Evolutionary conservation across 2,329 filamentous ascomycete species (phyloP).

Genomic region (Pyricularia grisea): DNA sequence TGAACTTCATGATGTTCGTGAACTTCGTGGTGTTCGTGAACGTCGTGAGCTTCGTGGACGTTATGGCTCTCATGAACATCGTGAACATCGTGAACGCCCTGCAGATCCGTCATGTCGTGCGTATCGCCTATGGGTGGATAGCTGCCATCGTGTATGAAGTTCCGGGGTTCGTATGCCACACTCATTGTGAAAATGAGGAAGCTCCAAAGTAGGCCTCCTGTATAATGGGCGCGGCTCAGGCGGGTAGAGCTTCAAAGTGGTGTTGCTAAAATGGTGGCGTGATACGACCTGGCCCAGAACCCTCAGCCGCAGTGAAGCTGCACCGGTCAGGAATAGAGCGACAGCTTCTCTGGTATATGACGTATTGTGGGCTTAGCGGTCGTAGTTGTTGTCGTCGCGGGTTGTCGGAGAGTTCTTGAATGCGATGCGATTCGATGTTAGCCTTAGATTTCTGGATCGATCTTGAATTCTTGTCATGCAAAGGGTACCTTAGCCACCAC

Average conservation of each 20-base stretch:
- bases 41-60: constrained; percentile 11
- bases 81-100: constrained; percentile 1
- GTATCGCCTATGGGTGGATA: constrained; percentile 13
- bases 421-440: background rate
- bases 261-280: background rate
- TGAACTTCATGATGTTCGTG: too few species aligned
- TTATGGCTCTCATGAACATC: constrained; percentile 6
- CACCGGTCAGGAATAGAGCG: background rate
- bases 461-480: background rate
- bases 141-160: constrained; percentile 12
- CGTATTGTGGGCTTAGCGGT: background rate
- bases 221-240: background rate
- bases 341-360: background rate
- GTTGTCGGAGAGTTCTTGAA: background rate
- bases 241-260: background rate
- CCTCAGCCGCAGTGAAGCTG: background rate
- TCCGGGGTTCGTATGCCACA: constrained; percentile 13
- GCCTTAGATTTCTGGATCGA: background rate
- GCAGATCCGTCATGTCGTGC: constrained; percentile 1
- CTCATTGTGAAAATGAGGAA: constrained; percentile 10
- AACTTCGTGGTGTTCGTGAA: constrained; percentile 5
- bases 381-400: background rate
- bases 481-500: background rate
- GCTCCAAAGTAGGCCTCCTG: background rate
- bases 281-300: background rate